Percentiles rank a stretch among this genome's conserved stretches.
Evolutionary conservation across 331 rosid species (phyloP).

Genomic region (Malus hybrid): DNA sequence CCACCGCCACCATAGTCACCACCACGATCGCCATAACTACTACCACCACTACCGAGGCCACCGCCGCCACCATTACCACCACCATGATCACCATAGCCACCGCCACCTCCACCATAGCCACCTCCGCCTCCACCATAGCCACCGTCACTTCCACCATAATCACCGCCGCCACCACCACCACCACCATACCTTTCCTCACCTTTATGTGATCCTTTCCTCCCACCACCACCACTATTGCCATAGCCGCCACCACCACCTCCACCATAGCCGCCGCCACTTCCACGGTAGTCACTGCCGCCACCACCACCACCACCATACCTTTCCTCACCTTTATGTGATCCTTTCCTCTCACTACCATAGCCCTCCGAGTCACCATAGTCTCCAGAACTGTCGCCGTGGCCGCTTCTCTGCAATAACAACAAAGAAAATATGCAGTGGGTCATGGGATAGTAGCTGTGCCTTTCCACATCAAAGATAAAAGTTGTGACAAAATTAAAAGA

Average conservation of each 20-base stretch:
- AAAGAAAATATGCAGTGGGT: not conserved
- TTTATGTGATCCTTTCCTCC: not conserved
- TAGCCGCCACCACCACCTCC: not conserved
- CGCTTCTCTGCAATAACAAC: not conserved
- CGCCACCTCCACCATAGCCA: not conserved
- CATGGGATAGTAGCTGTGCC: too few relatives aligned
- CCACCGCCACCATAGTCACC: not conserved
- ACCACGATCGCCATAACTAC: not conserved
- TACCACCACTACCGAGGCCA: too few relatives aligned
- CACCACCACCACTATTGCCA: not conserved
- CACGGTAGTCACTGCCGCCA: not conserved
- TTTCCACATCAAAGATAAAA: not conserved
- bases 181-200: not conserved
- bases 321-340: not conserved
- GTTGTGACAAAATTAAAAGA: not conserved
- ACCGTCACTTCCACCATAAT: not conserved
- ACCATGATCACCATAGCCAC: not conserved
- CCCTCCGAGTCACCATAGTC: not conserved
- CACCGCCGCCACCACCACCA: not conserved
- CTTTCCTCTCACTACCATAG: not conserved
- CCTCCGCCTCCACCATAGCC: not conserved
- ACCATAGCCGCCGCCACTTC: not conserved
- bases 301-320: not conserved
- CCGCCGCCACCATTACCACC: not conserved
- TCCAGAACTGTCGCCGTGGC: not conserved